Evolutionary conservation across 495 filamentous ascomycete genomes (phyloP).

Genomic region (Aspergillus olivimuriae): DNA sequence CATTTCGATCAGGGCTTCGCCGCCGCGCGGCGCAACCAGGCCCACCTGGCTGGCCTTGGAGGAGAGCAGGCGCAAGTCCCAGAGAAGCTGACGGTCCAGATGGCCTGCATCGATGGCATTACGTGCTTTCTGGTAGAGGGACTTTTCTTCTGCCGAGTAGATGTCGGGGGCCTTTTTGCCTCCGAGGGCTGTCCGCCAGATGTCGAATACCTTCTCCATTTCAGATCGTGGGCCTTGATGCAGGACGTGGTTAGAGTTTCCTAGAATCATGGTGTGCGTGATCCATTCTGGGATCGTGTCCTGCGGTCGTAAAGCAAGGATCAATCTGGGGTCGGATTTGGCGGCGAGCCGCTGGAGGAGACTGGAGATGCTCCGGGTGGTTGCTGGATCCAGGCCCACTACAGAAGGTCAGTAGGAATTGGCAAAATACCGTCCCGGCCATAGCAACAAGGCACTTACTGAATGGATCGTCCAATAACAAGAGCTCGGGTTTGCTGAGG

Average conservation of each 20-base stretch:
- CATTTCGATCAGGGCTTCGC: constrained; percentile 79
- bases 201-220: constrained; percentile 13
- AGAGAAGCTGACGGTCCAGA: constrained; percentile 25
- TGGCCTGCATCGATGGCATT: constrained; percentile 18
- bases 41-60: neutral
- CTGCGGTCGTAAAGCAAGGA: constrained; percentile 75
- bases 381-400: constrained; percentile 87
- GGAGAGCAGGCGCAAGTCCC: constrained; percentile 16
- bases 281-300: constrained; percentile 87
- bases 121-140: constrained; percentile 8
- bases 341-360: constrained; percentile 61
- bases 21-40: constrained; percentile 11
- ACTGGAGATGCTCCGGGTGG: constrained; percentile 58
- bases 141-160: neutral
- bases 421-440: too few relatives aligned
- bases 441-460: constrained; percentile 53
- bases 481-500: constrained; percentile 66
- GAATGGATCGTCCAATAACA: constrained; percentile 91
- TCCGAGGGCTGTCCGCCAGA: constrained; percentile 18
- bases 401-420: constrained; percentile 1
- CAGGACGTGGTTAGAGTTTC: constrained; percentile 51
- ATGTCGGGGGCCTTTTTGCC: neutral
- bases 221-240: constrained; percentile 24
- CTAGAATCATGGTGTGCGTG: constrained; percentile 67
- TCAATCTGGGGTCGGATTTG: constrained; percentile 58